These are phyloP conservation scores for Paraconiothyrium sp. DNA, from an alignment of 2,329 filamentous ascomycete species.

Conservation along the genomic window DNA sequence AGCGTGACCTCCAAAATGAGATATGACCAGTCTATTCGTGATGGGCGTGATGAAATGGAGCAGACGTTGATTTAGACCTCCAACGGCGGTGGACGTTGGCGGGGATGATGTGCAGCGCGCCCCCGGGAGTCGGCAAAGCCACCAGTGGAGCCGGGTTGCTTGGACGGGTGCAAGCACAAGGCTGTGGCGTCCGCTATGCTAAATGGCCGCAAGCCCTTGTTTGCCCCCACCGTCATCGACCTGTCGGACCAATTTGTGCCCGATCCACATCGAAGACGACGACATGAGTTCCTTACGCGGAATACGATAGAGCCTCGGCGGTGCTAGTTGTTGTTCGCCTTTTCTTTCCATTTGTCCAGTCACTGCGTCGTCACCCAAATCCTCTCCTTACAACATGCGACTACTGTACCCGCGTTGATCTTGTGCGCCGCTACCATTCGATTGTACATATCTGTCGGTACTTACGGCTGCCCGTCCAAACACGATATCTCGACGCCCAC, in stretches of 20 bases:
- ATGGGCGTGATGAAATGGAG: not conserved
- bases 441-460: not conserved
- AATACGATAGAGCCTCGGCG: conserved; percentile 9
- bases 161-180: not conserved
- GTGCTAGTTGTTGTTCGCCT: conserved; percentile 11
- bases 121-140: not conserved
- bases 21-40: not conserved
- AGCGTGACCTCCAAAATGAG: not conserved
- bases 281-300: conserved; percentile 12
- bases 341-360: not conserved
- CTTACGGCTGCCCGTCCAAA: conserved; percentile 4
- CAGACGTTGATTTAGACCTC: conserved; percentile 2
- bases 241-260: conserved; percentile 8
- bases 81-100: not conserved
- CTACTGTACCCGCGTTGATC: conserved; percentile 10
- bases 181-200: conserved; percentile 1
- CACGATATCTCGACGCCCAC: conserved; percentile 19
- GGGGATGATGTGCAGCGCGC: not conserved
- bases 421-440: not conserved
- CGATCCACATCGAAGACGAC: conserved; percentile 13
- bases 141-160: conserved; percentile 3
- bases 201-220: not conserved
- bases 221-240: conserved; percentile 2
- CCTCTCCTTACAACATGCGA: not conserved
- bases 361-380: not conserved